Evolutionary conservation across 2,329 filamentous ascomycete genomes (phyloP).

Genomic region (Phialophora chinensis): DNA sequence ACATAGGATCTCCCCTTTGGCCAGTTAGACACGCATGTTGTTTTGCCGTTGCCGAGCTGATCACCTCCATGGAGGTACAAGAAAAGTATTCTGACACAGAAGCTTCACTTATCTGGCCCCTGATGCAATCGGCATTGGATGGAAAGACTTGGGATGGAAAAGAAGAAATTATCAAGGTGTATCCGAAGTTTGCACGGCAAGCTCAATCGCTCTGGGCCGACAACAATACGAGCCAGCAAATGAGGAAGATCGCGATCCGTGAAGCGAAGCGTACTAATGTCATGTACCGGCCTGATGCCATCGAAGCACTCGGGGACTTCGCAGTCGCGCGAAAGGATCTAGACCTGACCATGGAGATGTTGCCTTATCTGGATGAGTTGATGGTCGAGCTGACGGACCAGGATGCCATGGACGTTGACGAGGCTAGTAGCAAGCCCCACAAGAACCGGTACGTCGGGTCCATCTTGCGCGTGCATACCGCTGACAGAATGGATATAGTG

Average conservation of each 20-base stretch:
- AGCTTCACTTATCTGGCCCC: constrained; percentile 75
- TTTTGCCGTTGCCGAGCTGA: constrained; percentile 75
- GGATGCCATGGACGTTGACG: constrained; percentile 72
- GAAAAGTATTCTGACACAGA: constrained; percentile 63
- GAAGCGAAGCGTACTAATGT: constrained; percentile 93
- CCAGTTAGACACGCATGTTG: constrained; percentile 87
- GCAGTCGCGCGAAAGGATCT: constrained; percentile 70
- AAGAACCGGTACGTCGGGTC: constrained; percentile 30
- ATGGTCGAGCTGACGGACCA: constrained; percentile 63
- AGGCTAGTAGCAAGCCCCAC: constrained; percentile 37
- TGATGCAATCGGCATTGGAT: constrained; percentile 77
- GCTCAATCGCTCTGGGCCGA: constrained; percentile 65
- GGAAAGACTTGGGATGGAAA: constrained; percentile 95
- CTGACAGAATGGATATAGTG: constrained; percentile 28
- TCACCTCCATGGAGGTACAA: constrained; percentile 64
- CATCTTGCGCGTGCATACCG: constrained; percentile 19
- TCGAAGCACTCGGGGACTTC: constrained; percentile 74
- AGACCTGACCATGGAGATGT: constrained; percentile 71
- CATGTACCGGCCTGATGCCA: constrained; percentile 77
- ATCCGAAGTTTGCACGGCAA: constrained; percentile 76
- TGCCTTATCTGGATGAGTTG: constrained; percentile 57
- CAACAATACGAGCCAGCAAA: constrained; percentile 63
- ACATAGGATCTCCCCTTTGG: constrained; percentile 84
- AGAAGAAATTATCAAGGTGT: constrained; percentile 79
- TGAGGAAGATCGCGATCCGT: constrained; percentile 77